Base-by-base conservation (phyloP, 2,329 filamentous ascomycete genomes). In the Cladophialophora psammophila region DNA sequence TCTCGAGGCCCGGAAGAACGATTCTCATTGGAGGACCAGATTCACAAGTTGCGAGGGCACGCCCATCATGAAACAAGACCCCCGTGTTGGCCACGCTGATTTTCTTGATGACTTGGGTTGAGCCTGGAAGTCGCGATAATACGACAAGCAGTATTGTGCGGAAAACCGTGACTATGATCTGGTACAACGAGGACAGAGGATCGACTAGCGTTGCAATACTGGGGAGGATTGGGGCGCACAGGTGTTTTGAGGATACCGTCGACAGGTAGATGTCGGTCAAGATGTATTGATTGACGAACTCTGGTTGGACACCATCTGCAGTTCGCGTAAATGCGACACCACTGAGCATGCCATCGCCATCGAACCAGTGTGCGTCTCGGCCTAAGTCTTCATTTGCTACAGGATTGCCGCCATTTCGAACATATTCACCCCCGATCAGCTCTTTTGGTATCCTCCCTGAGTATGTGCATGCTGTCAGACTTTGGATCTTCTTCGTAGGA, bases 331-430 rank as follows among this genome's bases (percentile, higher is more conserved):
- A 92, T 18, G 82, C 81, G 0, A 92, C 88, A 1, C 90, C 90
- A 35, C 86, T 86, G 10, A 92, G 84, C 90, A 92, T 92, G 4
- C 90, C 90, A 74, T 92, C 89, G 36, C 90, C 90, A 71, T 92
- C 90, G 68, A 92, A 92, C 89, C 89, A 91, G 74, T 92, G 90
- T 8, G 87, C 84, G 74, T 90, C 87, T 69, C 88, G 83, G 45
- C 83, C 84, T 2, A 87, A 75, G 62, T 90, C 85, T 26, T 85
- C 80, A 65, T 91, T 88, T 34, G 83, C 83, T 7, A 90, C 80
- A 5, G 90, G 89, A 72, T 91, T 92, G 34, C 86, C 88, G 48
- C 90, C 90, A 74, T 92, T 92, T 15, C 90, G 86, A 34, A 92
- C 86, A 73, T 92, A 92, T 76, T 92, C 85, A 12, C 90, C 90